Percentiles rank a stretch among this genome's conserved stretches.
These are phyloP conservation scores for Fusarium hainanense DNA, from an alignment of 2,329 filamentous ascomycete genomes.

Conservation along the genomic window DNA sequence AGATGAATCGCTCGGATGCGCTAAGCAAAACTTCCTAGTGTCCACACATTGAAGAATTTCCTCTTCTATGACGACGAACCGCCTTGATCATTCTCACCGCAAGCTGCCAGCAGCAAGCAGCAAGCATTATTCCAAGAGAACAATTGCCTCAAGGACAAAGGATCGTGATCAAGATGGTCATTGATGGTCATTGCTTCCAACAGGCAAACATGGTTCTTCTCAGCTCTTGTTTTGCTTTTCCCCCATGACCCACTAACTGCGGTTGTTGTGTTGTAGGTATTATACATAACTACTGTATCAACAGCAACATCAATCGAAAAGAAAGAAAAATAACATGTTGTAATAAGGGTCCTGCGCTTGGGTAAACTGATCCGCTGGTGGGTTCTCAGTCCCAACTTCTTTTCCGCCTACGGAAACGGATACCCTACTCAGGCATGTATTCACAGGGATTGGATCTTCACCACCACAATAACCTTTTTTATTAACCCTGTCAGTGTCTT, in stretches of 20 bases:
- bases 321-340: slow-evolving; percentile 25
- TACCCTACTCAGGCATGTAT: background rate
- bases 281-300: background rate
- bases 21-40: slow-evolving; percentile 1
- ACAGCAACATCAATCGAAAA: background rate
- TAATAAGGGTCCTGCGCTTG: slow-evolving; percentile 44
- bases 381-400: background rate
- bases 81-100: slow-evolving; percentile 10
- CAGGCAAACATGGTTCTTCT: slow-evolving; percentile 3
- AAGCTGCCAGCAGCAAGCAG: background rate
- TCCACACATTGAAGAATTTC: slow-evolving; percentile 7
- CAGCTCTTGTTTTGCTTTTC: slow-evolving; percentile 11
- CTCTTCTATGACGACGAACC: slow-evolving; percentile 27
- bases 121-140: slow-evolving; percentile 10
- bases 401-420: background rate
- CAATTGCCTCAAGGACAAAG: slow-evolving; percentile 15
- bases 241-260: slow-evolving; percentile 4
- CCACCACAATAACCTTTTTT: slow-evolving; percentile 18
- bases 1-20: slow-evolving; percentile 3
- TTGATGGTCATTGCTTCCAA: slow-evolving; percentile 4
- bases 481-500: background rate
- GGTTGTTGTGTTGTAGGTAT: background rate
- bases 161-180: slow-evolving; percentile 9
- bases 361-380: slow-evolving; percentile 24
- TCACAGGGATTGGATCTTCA: slow-evolving; percentile 12